phyloP scores from a whole-genome alignment of 768 basidiomycete species.

The Tylopilus rubrobrunneus region DNA sequence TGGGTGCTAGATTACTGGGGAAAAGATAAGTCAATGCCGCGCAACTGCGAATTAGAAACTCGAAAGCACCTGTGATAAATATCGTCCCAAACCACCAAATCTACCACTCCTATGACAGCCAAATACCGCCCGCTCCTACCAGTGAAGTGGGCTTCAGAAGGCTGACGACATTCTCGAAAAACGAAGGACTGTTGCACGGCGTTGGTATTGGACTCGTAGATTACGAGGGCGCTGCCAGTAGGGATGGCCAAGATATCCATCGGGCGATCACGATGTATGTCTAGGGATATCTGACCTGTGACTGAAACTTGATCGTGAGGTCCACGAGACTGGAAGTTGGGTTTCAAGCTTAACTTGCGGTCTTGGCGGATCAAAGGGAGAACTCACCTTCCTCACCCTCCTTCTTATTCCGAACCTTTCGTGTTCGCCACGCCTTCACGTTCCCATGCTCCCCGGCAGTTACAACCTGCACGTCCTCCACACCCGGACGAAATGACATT shows the following conservation, averaged over 20 bases:
- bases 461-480: slow-evolving; percentile 46
- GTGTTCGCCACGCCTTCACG: slow-evolving; percentile 80
- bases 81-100: slow-evolving; percentile 71
- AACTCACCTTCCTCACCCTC: slow-evolving; percentile 51
- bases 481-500: slow-evolving; percentile 66
- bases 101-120: slow-evolving; percentile 44
- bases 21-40: neutral
- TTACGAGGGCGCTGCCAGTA: slow-evolving; percentile 58
- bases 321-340: slow-evolving; percentile 54
- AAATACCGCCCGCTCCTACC: slow-evolving; percentile 72
- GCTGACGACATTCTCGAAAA: slow-evolving; percentile 47
- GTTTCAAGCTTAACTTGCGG: neutral
- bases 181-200: slow-evolving; percentile 56
- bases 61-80: slow-evolving; percentile 50
- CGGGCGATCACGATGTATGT: slow-evolving; percentile 74
- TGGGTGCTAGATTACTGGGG: slow-evolving; percentile 60
- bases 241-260: slow-evolving; percentile 84
- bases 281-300: slow-evolving; percentile 68
- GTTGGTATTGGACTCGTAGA: slow-evolving; percentile 72
- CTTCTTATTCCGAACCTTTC: slow-evolving; percentile 41
- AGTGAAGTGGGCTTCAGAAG: slow-evolving; percentile 56
- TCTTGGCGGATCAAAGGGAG: neutral
- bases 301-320: slow-evolving; percentile 65
- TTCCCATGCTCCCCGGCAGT: slow-evolving; percentile 73
- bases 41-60: neutral